These are phyloP conservation scores for Corrigiola litoralis DNA, from an alignment of 179 eudicot species.

Conservation along the genomic window DNA sequence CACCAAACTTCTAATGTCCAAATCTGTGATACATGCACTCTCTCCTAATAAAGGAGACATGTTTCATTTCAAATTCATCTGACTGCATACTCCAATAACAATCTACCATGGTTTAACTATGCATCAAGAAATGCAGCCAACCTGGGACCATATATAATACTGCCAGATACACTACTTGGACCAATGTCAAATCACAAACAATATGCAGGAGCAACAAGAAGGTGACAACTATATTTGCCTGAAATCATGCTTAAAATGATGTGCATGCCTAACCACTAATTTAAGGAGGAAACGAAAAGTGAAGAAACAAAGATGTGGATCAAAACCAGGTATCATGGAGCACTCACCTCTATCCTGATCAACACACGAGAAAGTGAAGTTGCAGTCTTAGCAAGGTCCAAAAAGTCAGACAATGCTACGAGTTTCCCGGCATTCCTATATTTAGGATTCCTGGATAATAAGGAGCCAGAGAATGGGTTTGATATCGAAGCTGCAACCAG, in stretches of 20 bases:
- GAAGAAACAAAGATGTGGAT: background rate
- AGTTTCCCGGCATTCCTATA: constrained; percentile 52
- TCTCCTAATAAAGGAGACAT: too few species aligned
- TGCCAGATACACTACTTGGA: background rate
- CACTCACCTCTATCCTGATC: constrained; percentile 77
- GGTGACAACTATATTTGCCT: too few species aligned
- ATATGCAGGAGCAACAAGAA: too few species aligned
- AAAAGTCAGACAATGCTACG: constrained; percentile 55
- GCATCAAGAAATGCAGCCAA: background rate
- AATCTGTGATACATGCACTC: too few species aligned
- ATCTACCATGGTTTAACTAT: background rate
- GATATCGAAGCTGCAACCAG: constrained; percentile 69
- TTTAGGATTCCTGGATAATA: constrained; percentile 58
- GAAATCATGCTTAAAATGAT: background rate
- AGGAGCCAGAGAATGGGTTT: constrained; percentile 38
- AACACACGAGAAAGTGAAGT: constrained; percentile 63
- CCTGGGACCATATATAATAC: background rate
- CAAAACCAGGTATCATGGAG: background rate
- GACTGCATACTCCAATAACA: too few species aligned
- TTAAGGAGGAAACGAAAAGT: background rate
- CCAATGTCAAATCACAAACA: background rate
- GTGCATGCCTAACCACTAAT: background rate
- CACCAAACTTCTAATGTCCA: too few species aligned
- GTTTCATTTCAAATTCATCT: background rate
- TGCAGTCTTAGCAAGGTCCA: constrained; percentile 50